Percentiles rank a stretch among this genome's conserved stretches.
Evolutionary conservation across 495 filamentous ascomycete genomes (phyloP).

Genomic region (Penicillium coprophilum): DNA sequence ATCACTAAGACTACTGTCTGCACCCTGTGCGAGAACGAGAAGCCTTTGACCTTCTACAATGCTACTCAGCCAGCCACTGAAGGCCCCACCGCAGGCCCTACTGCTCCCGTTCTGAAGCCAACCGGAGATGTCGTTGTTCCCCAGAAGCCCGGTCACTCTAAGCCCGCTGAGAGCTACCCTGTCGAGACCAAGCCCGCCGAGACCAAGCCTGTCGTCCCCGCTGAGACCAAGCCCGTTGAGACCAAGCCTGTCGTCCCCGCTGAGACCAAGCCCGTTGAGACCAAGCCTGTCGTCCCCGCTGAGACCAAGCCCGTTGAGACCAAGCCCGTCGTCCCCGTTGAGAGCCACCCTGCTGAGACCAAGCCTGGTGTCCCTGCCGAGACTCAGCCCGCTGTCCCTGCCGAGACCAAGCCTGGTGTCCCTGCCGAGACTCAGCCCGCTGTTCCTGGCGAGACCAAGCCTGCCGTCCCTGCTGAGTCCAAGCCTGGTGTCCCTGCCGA

Average conservation of each 20-base stretch:
- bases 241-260: slow-evolving; percentile 3
- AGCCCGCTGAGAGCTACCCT: slow-evolving; percentile 2
- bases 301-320: slow-evolving; percentile 4
- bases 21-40: slow-evolving; percentile 27
- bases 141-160: not conserved
- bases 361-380: not conserved
- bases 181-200: slow-evolving; percentile 7
- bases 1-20: slow-evolving; percentile 34
- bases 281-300: not conserved
- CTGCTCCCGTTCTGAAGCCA: slow-evolving; percentile 1
- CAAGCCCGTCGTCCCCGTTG: not conserved
- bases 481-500: slow-evolving; percentile 11
- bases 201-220: slow-evolving; percentile 1
- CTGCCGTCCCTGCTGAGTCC: slow-evolving; percentile 5
- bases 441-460: not conserved
- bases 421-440: slow-evolving; percentile 10
- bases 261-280: slow-evolving; percentile 1
- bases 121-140: slow-evolving; percentile 9
- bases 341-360: not conserved
- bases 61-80: slow-evolving; percentile 20
- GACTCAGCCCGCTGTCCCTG: slow-evolving; percentile 4
- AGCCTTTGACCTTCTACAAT: slow-evolving; percentile 31
- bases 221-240: slow-evolving; percentile 1
- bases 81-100: slow-evolving; percentile 9
- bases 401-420: slow-evolving; percentile 1